Evolutionary conservation across 306 rosid genomes (phyloP).

Genomic region (barrel medic (Medicago truncatula)): DNA sequence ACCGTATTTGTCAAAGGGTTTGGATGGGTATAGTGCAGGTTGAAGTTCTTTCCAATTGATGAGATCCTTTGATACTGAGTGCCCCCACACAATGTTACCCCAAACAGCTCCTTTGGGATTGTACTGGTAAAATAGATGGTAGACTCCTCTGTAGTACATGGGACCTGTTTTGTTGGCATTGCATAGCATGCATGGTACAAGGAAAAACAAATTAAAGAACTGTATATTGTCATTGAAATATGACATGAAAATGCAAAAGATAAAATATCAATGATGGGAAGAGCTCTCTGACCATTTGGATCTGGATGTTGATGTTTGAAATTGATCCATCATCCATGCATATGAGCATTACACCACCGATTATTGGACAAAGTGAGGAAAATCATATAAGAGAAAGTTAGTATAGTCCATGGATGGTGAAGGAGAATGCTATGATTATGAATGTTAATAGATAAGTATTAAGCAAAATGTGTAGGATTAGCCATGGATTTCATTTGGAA

Average conservation of each 20-base stretch:
- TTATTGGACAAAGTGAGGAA: slow-evolving; percentile 25
- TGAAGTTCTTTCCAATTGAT: slow-evolving; percentile 74
- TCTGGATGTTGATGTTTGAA: slow-evolving; percentile 48
- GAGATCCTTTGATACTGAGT: slow-evolving; percentile 76
- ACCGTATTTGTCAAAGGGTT: slow-evolving; percentile 76
- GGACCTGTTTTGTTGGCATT: slow-evolving; percentile 57
- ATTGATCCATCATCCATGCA: slow-evolving; percentile 13
- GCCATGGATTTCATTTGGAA: background rate
- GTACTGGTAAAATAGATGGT: slow-evolving; percentile 85
- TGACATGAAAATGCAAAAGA: background rate
- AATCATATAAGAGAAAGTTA: slow-evolving; percentile 26
- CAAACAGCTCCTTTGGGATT: slow-evolving; percentile 89
- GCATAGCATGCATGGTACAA: background rate
- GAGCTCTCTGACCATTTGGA: slow-evolving; percentile 72
- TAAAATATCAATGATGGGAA: background rate
- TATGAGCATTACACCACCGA: slow-evolving; percentile 16
- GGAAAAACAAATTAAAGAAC: background rate
- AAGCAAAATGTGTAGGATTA: background rate
- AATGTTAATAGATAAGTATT: background rate
- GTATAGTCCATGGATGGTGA: background rate
- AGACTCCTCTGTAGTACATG: slow-evolving; percentile 75
- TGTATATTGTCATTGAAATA: background rate
- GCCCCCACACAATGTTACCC: slow-evolving; percentile 98
- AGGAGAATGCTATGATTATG: background rate
- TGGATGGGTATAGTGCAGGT: slow-evolving; percentile 67